Evolutionary conservation across 192 early-diverging fungal species (phyloP), one percentile per base, ranked within the genome.

Genomic region (Podila minutissima): DNA sequence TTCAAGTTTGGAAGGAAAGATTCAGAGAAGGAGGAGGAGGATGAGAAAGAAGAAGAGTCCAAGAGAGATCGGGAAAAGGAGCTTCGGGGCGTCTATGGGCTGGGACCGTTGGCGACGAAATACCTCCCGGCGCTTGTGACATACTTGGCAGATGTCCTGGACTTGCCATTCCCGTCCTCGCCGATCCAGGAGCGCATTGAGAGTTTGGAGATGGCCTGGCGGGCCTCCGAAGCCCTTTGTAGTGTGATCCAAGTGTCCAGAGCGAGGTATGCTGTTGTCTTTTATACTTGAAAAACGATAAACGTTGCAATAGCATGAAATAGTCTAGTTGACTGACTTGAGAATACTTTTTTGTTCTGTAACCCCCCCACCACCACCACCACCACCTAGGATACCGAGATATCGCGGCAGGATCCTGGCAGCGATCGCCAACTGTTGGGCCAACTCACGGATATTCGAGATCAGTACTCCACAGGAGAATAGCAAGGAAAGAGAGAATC

Each of bases 371-470:
- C n/a, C n/a, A n/a, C n/a, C n/a, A n/a, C n/a, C n/a, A n/a, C n/a
- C n/a, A n/a, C n/a, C n/a, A n/a, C n/a, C 0, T 61, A 72, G 77
- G 19, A 50, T 73, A 29, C 62, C 71, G 13, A 29, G 77, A 17
- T 61, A 69, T 57, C 66, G 77, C 17, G 77, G 77, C 19, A 62
- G 68, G 66, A 67, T 81, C 17, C 19, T 81, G 58, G 60, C 77
- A 2, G 38, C 66, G 4, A 51, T 81, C 24, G 66, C 71, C 20
- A 73, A 51, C n/a, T 72, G 77, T 33, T 81, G 77, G 77, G 77
- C 77, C n/a, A 81, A 81, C 62, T 81, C 77, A 10, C 53, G 77
- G 22, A 65, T 69, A 46, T 72, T 64, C 35, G 8, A 59, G 10
- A 50, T 51, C 0, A 38, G 26, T 7, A 3, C 29, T n/a, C n/a